Evolutionary conservation across 345 rosid species (phyloP).

Genomic region (Stellera chamaejasme): DNA sequence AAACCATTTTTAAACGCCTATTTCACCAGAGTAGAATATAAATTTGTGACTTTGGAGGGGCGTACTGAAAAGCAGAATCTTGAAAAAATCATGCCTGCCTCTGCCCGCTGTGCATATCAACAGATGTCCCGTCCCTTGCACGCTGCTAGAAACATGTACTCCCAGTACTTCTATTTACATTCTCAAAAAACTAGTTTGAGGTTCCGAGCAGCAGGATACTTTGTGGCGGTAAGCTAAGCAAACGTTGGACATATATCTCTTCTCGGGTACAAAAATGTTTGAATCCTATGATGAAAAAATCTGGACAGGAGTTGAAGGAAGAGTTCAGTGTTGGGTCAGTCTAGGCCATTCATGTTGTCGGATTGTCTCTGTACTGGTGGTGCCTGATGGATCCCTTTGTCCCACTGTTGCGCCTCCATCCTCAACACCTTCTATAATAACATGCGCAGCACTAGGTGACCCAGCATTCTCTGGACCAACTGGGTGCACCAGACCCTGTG

Average conservation of each 20-base stretch:
- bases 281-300: constrained; percentile 16
- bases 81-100: too few relatives aligned
- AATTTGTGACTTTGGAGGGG: too few relatives aligned
- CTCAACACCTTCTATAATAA: constrained; percentile 32
- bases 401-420: constrained; percentile 17
- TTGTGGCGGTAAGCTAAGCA: constrained; percentile 3
- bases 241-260: constrained; percentile 1
- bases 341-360: neutral
- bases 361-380: constrained; percentile 3
- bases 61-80: too few relatives aligned
- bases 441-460: constrained; percentile 17
- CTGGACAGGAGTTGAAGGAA: neutral
- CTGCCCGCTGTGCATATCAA: too few relatives aligned
- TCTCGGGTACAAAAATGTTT: constrained; percentile 15
- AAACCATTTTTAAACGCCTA: too few relatives aligned
- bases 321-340: constrained; percentile 5
- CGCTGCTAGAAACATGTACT: too few relatives aligned
- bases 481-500: constrained; percentile 53
- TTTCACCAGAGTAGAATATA: too few relatives aligned
- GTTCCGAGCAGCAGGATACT: neutral
- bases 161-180: too few relatives aligned
- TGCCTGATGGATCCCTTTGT: constrained; percentile 3
- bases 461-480: constrained; percentile 43
- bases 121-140: too few relatives aligned
- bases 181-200: too few relatives aligned